Conservation (phyloP, 148 eudicot genomes). For the Camellia granthamiana region DNA sequence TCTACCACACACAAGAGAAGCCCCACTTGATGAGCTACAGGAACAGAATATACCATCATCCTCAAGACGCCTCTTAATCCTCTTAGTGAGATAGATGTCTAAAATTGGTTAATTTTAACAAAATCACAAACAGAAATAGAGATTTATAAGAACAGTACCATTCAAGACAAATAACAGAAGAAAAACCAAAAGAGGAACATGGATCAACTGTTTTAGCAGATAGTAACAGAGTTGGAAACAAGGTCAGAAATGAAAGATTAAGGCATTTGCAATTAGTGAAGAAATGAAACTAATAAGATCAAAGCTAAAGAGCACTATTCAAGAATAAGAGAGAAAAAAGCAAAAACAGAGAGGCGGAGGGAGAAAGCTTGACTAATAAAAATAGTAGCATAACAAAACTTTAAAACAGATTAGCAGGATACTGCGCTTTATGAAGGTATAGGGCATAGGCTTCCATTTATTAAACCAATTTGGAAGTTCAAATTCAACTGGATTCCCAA, state of each 20-base stretch:
- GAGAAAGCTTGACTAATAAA: neutral
- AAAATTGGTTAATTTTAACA: conserved; percentile 42
- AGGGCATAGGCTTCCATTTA: conserved; percentile 58
- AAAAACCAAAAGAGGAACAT: neutral
- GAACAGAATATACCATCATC: conserved; percentile 99
- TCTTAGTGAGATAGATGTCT: conserved; percentile 91
- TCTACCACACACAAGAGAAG: conserved; percentile 67
- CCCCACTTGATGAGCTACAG: conserved; percentile 66
- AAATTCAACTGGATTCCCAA: conserved; percentile 77
- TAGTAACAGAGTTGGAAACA: neutral
- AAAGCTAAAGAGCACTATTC: neutral
- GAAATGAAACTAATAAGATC: neutral
- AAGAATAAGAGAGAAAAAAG: neutral
- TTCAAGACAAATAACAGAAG: neutral
- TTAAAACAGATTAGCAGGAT: conserved; percentile 40
- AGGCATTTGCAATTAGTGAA: neutral
- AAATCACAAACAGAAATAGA: conserved; percentile 1
- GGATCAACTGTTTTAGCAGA: conserved; percentile 2
- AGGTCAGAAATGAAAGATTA: neutral
- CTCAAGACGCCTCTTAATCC: conserved; percentile 70
- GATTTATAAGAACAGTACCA: neutral
- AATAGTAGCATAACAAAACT: neutral
- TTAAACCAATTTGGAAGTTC: conserved; percentile 83
- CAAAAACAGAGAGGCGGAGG: neutral
- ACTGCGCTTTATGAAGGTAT: conserved; percentile 77